phyloP scores from a whole-genome alignment of 139 green algal species.

The Chlorella sp. region DNA sequence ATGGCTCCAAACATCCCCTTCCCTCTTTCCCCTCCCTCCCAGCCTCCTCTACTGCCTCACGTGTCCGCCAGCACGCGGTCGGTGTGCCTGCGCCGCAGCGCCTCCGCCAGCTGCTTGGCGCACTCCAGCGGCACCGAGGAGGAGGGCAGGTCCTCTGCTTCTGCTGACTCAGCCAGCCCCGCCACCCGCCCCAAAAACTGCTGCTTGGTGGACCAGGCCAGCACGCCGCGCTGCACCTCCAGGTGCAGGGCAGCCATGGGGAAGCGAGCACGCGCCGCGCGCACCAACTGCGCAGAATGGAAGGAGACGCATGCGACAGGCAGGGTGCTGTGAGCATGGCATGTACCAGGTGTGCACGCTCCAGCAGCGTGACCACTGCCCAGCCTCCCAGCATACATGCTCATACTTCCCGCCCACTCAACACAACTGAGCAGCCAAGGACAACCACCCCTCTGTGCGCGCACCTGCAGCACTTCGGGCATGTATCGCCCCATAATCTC shows the following conservation, averaged over 20 bases:
- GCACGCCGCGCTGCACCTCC: conserved; percentile 27
- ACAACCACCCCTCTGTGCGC: too few relatives aligned
- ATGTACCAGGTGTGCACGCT: too few relatives aligned
- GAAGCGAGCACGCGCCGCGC: conserved; percentile 2
- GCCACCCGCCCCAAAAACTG: conserved; percentile 47
- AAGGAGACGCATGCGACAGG: too few relatives aligned
- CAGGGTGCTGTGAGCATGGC: too few relatives aligned
- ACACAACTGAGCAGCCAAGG: too few relatives aligned
- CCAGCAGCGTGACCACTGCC: too few relatives aligned
- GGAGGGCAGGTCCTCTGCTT: conserved; percentile 2
- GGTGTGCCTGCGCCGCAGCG: neutral
- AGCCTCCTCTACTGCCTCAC: too few relatives aligned
- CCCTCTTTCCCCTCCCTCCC: too few relatives aligned
- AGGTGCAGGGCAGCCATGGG: conserved; percentile 14
- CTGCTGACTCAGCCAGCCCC: conserved; percentile 36
- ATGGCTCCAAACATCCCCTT: too few relatives aligned
- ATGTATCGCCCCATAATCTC: conserved; percentile 31
- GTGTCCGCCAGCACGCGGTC: neutral
- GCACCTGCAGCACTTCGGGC: conserved; percentile 33
- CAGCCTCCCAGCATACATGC: too few relatives aligned
- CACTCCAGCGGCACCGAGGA: conserved; percentile 23
- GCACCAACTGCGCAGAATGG: conserved; percentile 28
- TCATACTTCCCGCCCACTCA: too few relatives aligned
- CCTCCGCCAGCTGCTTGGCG: conserved; percentile 6
- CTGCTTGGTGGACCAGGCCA: conserved; percentile 50